Evolutionary conservation across 805 yeast genomes (phyloP), one percentile per base, ranked within the genome.

Genomic region (Ogataea pilisensis): DNA sequence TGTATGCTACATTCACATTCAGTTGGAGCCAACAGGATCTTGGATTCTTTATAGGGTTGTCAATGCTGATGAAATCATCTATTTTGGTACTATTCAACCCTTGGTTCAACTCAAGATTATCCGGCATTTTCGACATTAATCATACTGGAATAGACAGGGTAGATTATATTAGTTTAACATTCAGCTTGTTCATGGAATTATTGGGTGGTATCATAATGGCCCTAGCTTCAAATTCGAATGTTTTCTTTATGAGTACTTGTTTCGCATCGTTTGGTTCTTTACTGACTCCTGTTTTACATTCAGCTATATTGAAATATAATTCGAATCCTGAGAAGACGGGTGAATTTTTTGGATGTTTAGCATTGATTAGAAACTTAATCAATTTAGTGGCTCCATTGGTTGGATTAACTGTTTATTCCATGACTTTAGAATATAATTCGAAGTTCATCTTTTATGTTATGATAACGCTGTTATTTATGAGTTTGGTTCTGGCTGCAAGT

Each of bases 291-390:
- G 69, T 81, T 0, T 46, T 82, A 9, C 82, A 77, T 51, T 69
- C 83, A 0, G 49, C 84, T 1, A 61, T 82, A 9, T 69, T 80
- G 39, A 85, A 85, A 56, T 79, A 80, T 57, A 75, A 71, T 45
- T 25, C 43, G 13, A 76, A 78, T 1, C 77, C 76, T 31, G 68
- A 72, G 12, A 72, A 72, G 45, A 69, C 77, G 4, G 95, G 95
- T 14, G 88, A 82, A 57, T 67, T 81, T 14, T 83, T 82, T 62
- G 89, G 91, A 8, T 87, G 82, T 0, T 58, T 83, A 33, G 76
- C 87, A 0, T 57, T 84, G 37, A 55, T 82, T 14, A 76, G 78
- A 54, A 80, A 77, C 47, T 36, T 73, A 0, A 58, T 73, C 4
- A 60, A 65, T 43, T 62, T 81, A 44, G 41, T 72, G 8, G 61